Percentiles rank a stretch among this genome's conserved stretches.
Conservation (phyloP, 345 rosid species). For the Pugionium dolabratum region DNA sequence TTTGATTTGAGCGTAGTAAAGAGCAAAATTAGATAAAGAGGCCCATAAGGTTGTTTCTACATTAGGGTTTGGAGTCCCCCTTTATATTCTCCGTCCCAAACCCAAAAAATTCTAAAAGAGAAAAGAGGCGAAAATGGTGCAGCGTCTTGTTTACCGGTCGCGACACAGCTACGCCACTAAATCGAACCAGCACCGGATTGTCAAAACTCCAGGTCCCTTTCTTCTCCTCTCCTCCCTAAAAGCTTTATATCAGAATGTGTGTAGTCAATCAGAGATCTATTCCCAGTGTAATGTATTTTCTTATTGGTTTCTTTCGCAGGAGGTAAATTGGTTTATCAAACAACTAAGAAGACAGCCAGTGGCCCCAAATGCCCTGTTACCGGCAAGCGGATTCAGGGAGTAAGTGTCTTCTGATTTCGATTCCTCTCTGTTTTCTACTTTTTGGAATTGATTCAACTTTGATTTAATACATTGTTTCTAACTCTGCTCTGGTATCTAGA, state of each 20-base stretch:
- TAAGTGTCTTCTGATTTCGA: conserved; percentile 35
- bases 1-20: not conserved
- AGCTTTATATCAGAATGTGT: not conserved
- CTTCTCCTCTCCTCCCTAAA: no score
- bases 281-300: not conserved
- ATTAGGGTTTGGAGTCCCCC: conserved; percentile 23
- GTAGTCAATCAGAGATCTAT: not conserved
- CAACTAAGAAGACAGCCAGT: conserved; percentile 71
- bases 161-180: conserved; percentile 81
- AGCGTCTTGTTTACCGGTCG: conserved; percentile 61
- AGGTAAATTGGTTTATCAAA: conserved; percentile 76
- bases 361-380: conserved; percentile 38
- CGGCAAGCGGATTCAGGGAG: conserved; percentile 78
- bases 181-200: conserved; percentile 22
- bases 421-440: not conserved
- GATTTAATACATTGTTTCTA: not conserved
- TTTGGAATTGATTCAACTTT: not conserved
- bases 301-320: conserved; percentile 40
- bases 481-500: not conserved
- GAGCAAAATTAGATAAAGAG: not conserved
- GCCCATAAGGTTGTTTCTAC: conserved; percentile 15
- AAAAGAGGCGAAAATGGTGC: conserved; percentile 55
- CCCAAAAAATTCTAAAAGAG: conserved; percentile 13
- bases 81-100: conserved; percentile 5
- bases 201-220: conserved; percentile 56